Base-by-base conservation (phyloP, 352 stramenopile genomes). In the Globisporangium takayamanum region DNA sequence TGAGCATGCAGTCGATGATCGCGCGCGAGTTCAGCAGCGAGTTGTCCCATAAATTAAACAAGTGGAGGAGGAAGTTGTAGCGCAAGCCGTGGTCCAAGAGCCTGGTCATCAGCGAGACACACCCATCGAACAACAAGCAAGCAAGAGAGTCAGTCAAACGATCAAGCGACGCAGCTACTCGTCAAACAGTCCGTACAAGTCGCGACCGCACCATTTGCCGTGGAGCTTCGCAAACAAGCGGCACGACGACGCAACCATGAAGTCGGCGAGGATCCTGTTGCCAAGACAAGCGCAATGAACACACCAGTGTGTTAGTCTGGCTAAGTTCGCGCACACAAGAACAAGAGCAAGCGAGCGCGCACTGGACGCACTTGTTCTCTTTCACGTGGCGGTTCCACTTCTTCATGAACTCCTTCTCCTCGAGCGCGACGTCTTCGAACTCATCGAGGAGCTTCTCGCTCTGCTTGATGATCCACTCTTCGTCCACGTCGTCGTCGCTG, bases 41-140 rank as follows among this genome's bases (percentile, higher is more conserved):
- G 63, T 94, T 94, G 73, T 95, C 86, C 84, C 84, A 95, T 68
- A 95, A 80, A 73, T 95, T 93, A 70, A 94, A 85, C 67, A 94
- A 72, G 72, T 95, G 86, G 53, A 95, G 69, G 61, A 95, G 69
- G 53, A 95, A 94, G 59, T 92, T 92, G 78, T 89, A 76, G 59
- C 86, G 82, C 30, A 95, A 70, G 4, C 81, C 81, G 53, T 87
- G 67, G 33, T 90, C 74, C 42, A 89, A 53, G 33, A 95, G 64
- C 84, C 79, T 90, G 49, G 20, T 8, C 41, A n/a, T 26, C 5
- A 41, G 28, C 10, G 60, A 26, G 37, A 6, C 15, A 30, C 39
- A 15, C 11, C 12, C n/a, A 6, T 51, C 41, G 11, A 16, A 61
- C 46, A 51, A 60, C 22, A 10, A 0, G 53, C 14, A 55, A 20